Percentiles rank a stretch among this genome's conserved stretches.
Conservation (phyloP, 805 yeast genomes). For the Saturnispora quitensis region DNA sequence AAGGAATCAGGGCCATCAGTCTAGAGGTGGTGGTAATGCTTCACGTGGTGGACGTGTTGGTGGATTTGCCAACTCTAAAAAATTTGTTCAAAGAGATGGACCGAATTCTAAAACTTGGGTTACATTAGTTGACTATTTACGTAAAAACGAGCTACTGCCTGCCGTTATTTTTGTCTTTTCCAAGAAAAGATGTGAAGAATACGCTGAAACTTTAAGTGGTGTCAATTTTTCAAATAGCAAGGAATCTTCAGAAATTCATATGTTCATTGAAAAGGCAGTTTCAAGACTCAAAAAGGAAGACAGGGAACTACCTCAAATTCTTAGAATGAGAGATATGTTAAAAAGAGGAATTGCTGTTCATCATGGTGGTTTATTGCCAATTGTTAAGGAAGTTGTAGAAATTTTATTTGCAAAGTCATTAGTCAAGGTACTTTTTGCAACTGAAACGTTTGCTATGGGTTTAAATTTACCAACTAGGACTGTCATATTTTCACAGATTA, state of each 20-base stretch:
- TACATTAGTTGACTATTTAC: slow-evolving; percentile 60
- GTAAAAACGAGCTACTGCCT: slow-evolving; percentile 66
- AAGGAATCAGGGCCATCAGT: slow-evolving; percentile 10
- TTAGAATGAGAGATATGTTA: slow-evolving; percentile 71
- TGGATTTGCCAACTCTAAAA: slow-evolving; percentile 25
- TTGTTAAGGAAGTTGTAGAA: slow-evolving; percentile 90
- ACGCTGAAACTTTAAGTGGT: slow-evolving; percentile 68
- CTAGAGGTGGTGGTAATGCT: slow-evolving; percentile 20
- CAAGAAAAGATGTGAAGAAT: slow-evolving; percentile 87
- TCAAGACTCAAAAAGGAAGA: slow-evolving; percentile 85
- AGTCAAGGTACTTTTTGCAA: slow-evolving; percentile 87
- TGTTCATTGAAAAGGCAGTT: slow-evolving; percentile 87
- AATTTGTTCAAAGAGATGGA: slow-evolving; percentile 42
- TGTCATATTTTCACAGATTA: slow-evolving; percentile 75
- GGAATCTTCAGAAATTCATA: slow-evolving; percentile 84
- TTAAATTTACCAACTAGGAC: slow-evolving; percentile 94
- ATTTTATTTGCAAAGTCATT: slow-evolving; percentile 80
- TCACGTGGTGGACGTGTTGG: slow-evolving; percentile 27
- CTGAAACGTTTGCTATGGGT: slow-evolving; percentile 99
- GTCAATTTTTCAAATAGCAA: slow-evolving; percentile 74
- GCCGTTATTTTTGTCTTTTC: slow-evolving; percentile 92
- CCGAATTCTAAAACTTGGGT: slow-evolving; percentile 78
- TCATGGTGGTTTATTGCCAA: slow-evolving; percentile 90
- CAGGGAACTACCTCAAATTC: slow-evolving; percentile 84
- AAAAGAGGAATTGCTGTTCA: slow-evolving; percentile 95